Conservation (phyloP, 108 stramenopile species). For the Stephanodiscus minutulus region DNA sequence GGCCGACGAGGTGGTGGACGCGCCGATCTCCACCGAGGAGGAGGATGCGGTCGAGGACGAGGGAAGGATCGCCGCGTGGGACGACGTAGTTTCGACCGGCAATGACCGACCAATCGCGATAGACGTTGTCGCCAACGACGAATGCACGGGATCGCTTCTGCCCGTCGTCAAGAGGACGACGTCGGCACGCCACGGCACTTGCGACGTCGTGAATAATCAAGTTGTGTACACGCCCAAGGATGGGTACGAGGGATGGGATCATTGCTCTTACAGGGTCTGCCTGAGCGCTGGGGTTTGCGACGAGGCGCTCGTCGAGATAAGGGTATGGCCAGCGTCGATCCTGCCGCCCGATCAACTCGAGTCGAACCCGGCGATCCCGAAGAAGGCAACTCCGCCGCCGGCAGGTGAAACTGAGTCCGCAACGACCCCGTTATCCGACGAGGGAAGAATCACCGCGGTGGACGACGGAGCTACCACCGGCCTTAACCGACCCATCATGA, state of each 20-base stretch:
- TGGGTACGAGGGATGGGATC: slow-evolving; percentile 25
- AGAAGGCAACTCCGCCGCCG: too few species aligned
- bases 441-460: slow-evolving; percentile 20
- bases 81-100: slow-evolving; percentile 21
- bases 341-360: slow-evolving; percentile 1
- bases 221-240: slow-evolving; percentile 32
- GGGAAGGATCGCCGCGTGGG: slow-evolving; percentile 19
- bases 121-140: slow-evolving; percentile 32
- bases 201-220: slow-evolving; percentile 29
- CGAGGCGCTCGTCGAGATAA: slow-evolving; percentile 33
- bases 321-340: slow-evolving; percentile 26
- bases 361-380: slow-evolving; percentile 10
- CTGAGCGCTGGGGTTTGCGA: slow-evolving; percentile 32
- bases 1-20: too few species aligned
- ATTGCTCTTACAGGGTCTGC: slow-evolving; percentile 35
- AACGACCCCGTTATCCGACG: not conserved
- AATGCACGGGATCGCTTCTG: slow-evolving; percentile 5
- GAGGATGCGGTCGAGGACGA: not conserved
- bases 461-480: slow-evolving; percentile 26
- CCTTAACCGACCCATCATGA: slow-evolving; percentile 19
- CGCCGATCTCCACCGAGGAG: too few species aligned
- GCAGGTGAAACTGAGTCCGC: too few species aligned
- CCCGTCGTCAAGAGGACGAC: slow-evolving; percentile 14
- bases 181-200: slow-evolving; percentile 20
- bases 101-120: slow-evolving; percentile 21